Evolutionary conservation across 371 early-diverging fungal species (phyloP).

Genomic region (Mortierella sp.): DNA sequence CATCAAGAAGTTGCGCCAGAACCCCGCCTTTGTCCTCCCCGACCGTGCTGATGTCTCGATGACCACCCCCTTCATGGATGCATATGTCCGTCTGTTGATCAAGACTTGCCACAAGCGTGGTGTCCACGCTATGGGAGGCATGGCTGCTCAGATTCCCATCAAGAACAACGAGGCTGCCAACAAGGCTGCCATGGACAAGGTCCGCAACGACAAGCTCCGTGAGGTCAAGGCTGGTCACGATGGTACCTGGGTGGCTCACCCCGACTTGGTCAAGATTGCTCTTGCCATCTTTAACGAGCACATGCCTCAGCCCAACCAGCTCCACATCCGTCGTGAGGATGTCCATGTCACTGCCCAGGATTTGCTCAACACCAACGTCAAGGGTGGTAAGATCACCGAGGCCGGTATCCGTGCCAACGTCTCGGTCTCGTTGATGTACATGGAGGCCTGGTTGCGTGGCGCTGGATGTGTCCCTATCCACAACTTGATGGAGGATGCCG

Average conservation of each 20-base stretch:
- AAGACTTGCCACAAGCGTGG: constrained; percentile 97
- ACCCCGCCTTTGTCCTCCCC: constrained; percentile 87
- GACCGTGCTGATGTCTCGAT: constrained; percentile 91
- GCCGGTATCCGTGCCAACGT: constrained; percentile 91
- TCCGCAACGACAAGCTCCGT: constrained; percentile 91
- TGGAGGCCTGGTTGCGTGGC: constrained; percentile 96
- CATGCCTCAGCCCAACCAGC: constrained; percentile 97
- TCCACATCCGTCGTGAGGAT: constrained; percentile 90
- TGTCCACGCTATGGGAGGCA: constrained; percentile 98
- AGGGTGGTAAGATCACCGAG: constrained; percentile 88
- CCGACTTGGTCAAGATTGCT: constrained; percentile 91
- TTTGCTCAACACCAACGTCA: constrained; percentile 83
- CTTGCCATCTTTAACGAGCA: constrained; percentile 89
- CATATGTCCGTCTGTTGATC: constrained; percentile 93
- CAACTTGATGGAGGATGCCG: constrained; percentile 97
- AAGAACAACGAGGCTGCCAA: constrained; percentile 89
- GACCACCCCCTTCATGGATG: constrained; percentile 97
- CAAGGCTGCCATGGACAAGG: constrained; percentile 92
- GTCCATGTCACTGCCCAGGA: constrained; percentile 86
- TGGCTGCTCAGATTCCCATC: constrained; percentile 98
- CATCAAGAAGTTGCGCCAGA: constrained; percentile 94
- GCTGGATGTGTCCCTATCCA: constrained; percentile 97
- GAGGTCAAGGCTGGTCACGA: constrained; percentile 96
- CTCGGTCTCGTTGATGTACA: constrained; percentile 90
- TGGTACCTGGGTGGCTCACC: constrained; percentile 98